These are phyloP conservation scores for Apophysomyces trapeziformis DNA, from an alignment of 371 early-diverging fungal genomes.

Conservation along the genomic window DNA sequence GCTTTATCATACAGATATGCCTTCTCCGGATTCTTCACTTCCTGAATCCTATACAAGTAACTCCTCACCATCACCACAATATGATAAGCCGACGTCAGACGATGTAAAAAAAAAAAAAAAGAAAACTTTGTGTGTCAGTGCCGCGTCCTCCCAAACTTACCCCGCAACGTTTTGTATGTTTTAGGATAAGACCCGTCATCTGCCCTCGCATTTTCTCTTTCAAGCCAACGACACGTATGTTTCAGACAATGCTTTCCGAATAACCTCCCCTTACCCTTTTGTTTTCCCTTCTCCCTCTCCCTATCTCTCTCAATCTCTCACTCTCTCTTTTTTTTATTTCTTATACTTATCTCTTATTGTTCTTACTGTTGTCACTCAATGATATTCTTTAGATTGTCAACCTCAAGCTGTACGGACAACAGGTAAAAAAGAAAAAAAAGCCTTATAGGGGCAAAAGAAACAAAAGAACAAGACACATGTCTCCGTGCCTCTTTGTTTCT, in stretches of 20 bases:
- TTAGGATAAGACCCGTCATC: slow-evolving; percentile 10
- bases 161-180: slow-evolving; percentile 12
- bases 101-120: neutral
- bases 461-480: neutral
- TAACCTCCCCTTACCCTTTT: too few species aligned
- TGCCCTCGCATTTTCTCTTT: neutral
- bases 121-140: neutral
- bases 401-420: neutral
- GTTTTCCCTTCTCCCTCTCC: too few species aligned
- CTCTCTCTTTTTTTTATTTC: too few species aligned
- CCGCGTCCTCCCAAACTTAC: slow-evolving; percentile 7
- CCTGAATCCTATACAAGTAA: neutral
- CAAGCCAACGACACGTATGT: slow-evolving; percentile 3
- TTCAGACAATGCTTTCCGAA: too few species aligned
- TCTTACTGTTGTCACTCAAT: slow-evolving; percentile 1
- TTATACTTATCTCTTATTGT: neutral
- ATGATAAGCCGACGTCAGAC: slow-evolving; percentile 4
- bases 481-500: neutral
- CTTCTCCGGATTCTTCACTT: slow-evolving; percentile 1
- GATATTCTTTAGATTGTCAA: neutral
- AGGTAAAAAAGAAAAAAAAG: neutral
- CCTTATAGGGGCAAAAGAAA: neutral
- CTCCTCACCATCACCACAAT: slow-evolving; percentile 3
- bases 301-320: too few species aligned
- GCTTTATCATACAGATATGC: neutral